Base-by-base conservation (phyloP, 2,329 filamentous ascomycete genomes). In the Penicillium paneum region DNA sequence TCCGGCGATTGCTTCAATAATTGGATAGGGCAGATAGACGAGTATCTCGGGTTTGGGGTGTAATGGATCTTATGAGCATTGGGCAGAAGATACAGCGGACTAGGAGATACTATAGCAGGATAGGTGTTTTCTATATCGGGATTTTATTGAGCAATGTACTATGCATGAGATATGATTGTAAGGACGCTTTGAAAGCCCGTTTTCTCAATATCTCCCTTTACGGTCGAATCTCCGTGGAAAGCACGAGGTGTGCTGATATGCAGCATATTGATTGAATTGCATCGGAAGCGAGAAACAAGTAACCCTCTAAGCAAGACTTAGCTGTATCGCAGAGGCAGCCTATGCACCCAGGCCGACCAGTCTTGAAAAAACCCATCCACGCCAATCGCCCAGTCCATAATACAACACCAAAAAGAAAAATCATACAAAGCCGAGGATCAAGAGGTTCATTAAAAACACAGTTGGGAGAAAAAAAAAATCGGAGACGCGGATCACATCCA, bases 371-470 rank as follows among this genome's bases (percentile, higher is more conserved):
- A 61, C 54, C 55, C 64, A 58, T 58, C 55, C 58, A 56, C 62
- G 65, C 66, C 67, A 49, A 57, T 65, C 60, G 59, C 62, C 59
- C 55, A 57, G 32, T 42, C 46, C 55, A 50, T 54, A 62, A 57
- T 49, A 51, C 38, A 61, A 59, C 59, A 59, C 59, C 55, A 48
- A 54, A 38, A 49, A 41, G 47, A 46, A 52, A 54, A 53, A 52
- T 43, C 51, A 58, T 54, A 60, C 57, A 52, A 58, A 56, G 41
- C 49, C 58, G 48, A 40, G 34, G 38, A 49, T 24, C 55, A 60
- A 54, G 17, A 55, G 45, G 32, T 50, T 48, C 56, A 62, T 61
- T 61, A 63, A 57, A 34, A 62, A 63, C 49, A 60, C 58, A 63
- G 28, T 49, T 44, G 49, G 43, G 32, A 24, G 50, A 40, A 47